Evolutionary conservation across 2,329 filamentous ascomycete species (phyloP).

Genomic region (Arthroderma sp.): DNA sequence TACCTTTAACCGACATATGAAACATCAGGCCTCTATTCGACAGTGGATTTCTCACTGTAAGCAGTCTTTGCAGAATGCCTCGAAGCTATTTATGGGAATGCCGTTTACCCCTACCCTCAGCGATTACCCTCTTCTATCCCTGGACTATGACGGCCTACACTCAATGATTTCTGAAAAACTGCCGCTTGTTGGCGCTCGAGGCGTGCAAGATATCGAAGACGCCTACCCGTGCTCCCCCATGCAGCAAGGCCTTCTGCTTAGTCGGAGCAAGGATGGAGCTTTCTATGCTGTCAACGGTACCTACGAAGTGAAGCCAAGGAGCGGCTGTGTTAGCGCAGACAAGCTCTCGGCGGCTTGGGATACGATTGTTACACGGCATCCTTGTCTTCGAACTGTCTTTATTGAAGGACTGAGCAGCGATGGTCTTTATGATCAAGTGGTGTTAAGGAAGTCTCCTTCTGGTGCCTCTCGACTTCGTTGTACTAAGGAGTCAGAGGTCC

Average conservation of each 20-base stretch:
- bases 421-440: slow-evolving; percentile 27
- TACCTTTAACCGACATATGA: slow-evolving; percentile 39
- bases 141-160: slow-evolving; percentile 33
- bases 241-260: slow-evolving; percentile 29
- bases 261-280: slow-evolving; percentile 23
- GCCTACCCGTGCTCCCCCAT: slow-evolving; percentile 31
- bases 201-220: slow-evolving; percentile 31
- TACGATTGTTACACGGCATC: slow-evolving; percentile 23
- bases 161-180: slow-evolving; percentile 28
- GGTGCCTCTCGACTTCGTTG: slow-evolving; percentile 24
- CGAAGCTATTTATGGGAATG: slow-evolving; percentile 19
- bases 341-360: slow-evolving; percentile 23
- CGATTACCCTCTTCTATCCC: slow-evolving; percentile 36
- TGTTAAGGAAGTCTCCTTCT: slow-evolving; percentile 23
- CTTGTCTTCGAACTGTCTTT: slow-evolving; percentile 30
- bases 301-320: slow-evolving; percentile 22
- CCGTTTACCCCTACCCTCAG: slow-evolving; percentile 27
- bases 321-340: slow-evolving; percentile 19
- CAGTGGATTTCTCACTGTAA: slow-evolving; percentile 35
- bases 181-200: slow-evolving; percentile 23
- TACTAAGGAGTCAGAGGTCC: slow-evolving; percentile 20
- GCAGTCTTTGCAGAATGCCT: slow-evolving; percentile 23
- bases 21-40: slow-evolving; percentile 32
- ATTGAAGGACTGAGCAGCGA: slow-evolving; percentile 24
- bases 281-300: slow-evolving; percentile 31